These are phyloP conservation scores for Patellaria atrata DNA, from an alignment of 495 filamentous ascomycete genomes.

Conservation along the genomic window DNA sequence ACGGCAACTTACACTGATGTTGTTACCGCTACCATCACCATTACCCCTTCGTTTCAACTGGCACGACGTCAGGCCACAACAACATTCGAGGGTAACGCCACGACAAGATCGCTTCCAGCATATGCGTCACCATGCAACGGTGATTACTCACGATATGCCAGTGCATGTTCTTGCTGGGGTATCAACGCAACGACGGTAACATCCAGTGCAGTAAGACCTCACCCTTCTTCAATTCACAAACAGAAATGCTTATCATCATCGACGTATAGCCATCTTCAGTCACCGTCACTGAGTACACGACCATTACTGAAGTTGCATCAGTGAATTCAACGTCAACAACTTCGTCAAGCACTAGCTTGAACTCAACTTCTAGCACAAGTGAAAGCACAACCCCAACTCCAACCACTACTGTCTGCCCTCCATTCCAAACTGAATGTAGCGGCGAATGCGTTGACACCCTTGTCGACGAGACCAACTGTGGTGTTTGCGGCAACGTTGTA, in stretches of 20 bases:
- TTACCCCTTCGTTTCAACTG: background rate
- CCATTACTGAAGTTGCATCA: background rate
- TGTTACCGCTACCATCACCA: background rate
- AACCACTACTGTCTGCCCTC: background rate
- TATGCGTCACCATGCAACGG: constrained; percentile 13
- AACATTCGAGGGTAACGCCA: constrained; percentile 1
- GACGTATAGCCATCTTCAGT: background rate
- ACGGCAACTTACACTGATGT: background rate
- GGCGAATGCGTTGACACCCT: constrained; percentile 7
- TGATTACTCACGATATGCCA: background rate
- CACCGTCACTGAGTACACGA: background rate
- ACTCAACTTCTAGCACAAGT: no score
- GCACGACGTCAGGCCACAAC: background rate
- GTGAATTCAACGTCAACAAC: constrained; percentile 2
- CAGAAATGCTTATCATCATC: background rate
- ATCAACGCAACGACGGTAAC: constrained; percentile 1
- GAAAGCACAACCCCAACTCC: constrained; percentile 3
- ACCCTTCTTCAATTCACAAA: background rate
- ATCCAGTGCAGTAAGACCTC: constrained; percentile 7
- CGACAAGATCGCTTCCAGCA: constrained; percentile 3
- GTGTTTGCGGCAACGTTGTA: constrained; percentile 7
- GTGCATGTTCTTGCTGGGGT: constrained; percentile 2
- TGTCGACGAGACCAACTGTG: constrained; percentile 7
- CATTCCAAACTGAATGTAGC: constrained; percentile 3
- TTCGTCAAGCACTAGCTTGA: no score